Percentiles rank a stretch among this genome's conserved stretches.
Conservation (phyloP, 2,329 filamentous ascomycete species). For the Orbilia ellipsospora region DNA sequence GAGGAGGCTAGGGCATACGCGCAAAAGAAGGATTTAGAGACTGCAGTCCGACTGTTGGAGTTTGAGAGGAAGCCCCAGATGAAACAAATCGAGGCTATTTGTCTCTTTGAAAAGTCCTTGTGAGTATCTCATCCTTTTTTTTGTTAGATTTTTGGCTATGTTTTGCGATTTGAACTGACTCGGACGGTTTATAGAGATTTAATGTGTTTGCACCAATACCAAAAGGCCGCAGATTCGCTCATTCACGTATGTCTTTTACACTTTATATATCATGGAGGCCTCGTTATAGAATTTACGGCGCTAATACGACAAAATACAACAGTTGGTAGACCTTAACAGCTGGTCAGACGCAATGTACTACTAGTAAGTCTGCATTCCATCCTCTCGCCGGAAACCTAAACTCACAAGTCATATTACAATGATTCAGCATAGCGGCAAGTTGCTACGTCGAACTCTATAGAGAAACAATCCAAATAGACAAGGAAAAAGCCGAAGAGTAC, state of each 20-base stretch:
- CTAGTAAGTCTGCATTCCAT: slow-evolving; percentile 65
- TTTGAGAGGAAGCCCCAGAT: slow-evolving; percentile 75
- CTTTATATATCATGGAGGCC: slow-evolving; percentile 21
- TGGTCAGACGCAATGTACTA: slow-evolving; percentile 93
- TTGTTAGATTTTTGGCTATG: neutral
- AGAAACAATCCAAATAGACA: slow-evolving; percentile 69
- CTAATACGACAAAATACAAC: slow-evolving; percentile 43
- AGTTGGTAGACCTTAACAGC: slow-evolving; percentile 82
- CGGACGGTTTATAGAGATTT: slow-evolving; percentile 64
- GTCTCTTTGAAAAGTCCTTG: slow-evolving; percentile 84
- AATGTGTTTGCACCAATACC: slow-evolving; percentile 83
- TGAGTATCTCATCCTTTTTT: slow-evolving; percentile 39
- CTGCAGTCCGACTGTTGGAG: slow-evolving; percentile 74
- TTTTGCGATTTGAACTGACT: slow-evolving; percentile 15
- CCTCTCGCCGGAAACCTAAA: neutral
- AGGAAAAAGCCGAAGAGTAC: slow-evolving; percentile 64
- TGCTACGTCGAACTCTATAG: slow-evolving; percentile 86
- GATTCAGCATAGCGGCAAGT: slow-evolving; percentile 73
- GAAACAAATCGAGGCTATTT: slow-evolving; percentile 87
- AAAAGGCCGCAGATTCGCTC: slow-evolving; percentile 78
- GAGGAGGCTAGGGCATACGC: slow-evolving; percentile 85
- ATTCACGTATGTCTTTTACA: slow-evolving; percentile 65
- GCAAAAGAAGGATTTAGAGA: slow-evolving; percentile 73
- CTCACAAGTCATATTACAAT: slow-evolving; percentile 5
- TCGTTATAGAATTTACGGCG: slow-evolving; percentile 21